Evolutionary conservation across 2,329 filamentous ascomycete genomes (phyloP).

Genomic region (Ophiostoma piceae): DNA sequence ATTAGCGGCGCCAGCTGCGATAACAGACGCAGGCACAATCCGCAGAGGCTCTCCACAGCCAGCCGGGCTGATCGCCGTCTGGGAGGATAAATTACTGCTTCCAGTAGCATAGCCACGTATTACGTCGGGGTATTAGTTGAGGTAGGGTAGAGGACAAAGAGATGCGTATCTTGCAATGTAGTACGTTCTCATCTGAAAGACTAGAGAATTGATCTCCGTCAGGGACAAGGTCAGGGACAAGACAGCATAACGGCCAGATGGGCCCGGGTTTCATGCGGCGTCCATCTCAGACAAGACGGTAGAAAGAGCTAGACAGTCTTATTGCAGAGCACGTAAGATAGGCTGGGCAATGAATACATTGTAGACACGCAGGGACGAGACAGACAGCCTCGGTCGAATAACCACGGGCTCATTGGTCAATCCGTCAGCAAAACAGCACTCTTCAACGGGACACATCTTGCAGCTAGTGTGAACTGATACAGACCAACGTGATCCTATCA

Average conservation of each 20-base stretch:
- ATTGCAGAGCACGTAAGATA: too few species aligned
- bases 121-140: background rate
- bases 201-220: background rate
- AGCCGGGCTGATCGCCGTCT: background rate
- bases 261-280: background rate
- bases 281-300: constrained; percentile 5
- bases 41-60: background rate
- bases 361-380: background rate
- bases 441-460: background rate
- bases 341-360: too few species aligned
- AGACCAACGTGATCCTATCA: background rate
- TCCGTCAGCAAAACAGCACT: background rate
- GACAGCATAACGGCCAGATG: background rate
- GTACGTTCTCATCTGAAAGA: background rate
- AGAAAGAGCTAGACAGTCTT: background rate
- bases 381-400: constrained; percentile 2
- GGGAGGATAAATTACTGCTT: constrained; percentile 7
- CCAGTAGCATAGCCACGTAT: constrained; percentile 5
- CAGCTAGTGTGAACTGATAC: background rate
- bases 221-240: background rate
- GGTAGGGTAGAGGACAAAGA: background rate
- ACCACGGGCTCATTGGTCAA: background rate
- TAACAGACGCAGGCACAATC: constrained; percentile 13
- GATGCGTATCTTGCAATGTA: background rate
- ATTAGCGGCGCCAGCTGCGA: background rate